Conservation (phyloP, 257 asterid species). For the Cruciata laevipes region DNA sequence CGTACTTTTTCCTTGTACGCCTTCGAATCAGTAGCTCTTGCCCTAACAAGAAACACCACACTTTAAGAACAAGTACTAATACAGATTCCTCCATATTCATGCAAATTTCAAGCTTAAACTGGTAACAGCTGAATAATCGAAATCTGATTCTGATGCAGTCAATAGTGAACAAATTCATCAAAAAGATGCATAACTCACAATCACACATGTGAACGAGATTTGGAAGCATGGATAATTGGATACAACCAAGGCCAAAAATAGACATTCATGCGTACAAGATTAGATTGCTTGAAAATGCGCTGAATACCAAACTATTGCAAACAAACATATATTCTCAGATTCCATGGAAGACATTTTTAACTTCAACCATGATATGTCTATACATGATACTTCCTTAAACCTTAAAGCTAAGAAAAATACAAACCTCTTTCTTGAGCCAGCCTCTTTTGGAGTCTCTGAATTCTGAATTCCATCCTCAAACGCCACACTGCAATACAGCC, state of each 20-base stretch:
- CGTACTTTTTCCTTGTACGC: slow-evolving; percentile 57
- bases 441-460: slow-evolving; percentile 31
- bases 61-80: not conserved
- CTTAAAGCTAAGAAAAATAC: not conserved
- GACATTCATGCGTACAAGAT: too few species aligned
- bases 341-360: too few species aligned
- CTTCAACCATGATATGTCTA: too few species aligned
- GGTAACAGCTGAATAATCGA: not conserved
- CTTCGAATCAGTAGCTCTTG: slow-evolving; percentile 45
- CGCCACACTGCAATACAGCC: slow-evolving; percentile 28
- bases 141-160: not conserved
- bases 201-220: too few species aligned
- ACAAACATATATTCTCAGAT: too few species aligned
- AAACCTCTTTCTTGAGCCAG: slow-evolving; percentile 47
- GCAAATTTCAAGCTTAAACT: not conserved
- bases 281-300: too few species aligned
- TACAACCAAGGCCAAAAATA: too few species aligned
- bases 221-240: too few species aligned
- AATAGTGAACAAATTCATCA: not conserved
- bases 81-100: slow-evolving; percentile 1
- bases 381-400: not conserved
- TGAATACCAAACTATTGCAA: too few species aligned
- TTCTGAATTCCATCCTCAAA: slow-evolving; percentile 28
- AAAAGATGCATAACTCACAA: not conserved
- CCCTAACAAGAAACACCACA: slow-evolving; percentile 18